Conservation (phyloP, 495 filamentous ascomycete genomes). For the Physcia stellaris region DNA sequence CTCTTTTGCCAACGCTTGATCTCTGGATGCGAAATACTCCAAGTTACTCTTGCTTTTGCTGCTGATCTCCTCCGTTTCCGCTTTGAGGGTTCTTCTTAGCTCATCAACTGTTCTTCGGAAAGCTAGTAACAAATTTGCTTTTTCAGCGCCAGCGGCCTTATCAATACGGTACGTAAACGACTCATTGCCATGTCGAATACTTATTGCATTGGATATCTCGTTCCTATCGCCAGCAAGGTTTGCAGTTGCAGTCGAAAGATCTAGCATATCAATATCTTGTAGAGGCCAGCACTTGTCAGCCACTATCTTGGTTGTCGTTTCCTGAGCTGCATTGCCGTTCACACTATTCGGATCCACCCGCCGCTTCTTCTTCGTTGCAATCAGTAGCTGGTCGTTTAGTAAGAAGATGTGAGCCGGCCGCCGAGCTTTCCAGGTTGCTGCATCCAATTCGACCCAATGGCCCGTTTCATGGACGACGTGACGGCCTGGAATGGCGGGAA, state of each 20-base stretch:
- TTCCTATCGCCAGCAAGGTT: slow-evolving; percentile 45
- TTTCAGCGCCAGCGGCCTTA: slow-evolving; percentile 58
- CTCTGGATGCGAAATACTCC: slow-evolving; percentile 63
- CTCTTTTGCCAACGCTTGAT: slow-evolving; percentile 58
- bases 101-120: slow-evolving; percentile 90
- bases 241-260: slow-evolving; percentile 50
- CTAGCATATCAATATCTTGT: slow-evolving; percentile 84
- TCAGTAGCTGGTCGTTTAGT: slow-evolving; percentile 85
- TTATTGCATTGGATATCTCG: slow-evolving; percentile 69
- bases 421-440: slow-evolving; percentile 85
- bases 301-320: slow-evolving; percentile 65
- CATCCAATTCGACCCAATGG: slow-evolving; percentile 90
- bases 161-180: slow-evolving; percentile 87
- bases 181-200: slow-evolving; percentile 76
- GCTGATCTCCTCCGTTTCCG: slow-evolving; percentile 69
- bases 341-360: slow-evolving; percentile 57
- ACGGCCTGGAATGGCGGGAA: slow-evolving; percentile 79
- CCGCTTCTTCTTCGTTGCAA: slow-evolving; percentile 84
- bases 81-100: slow-evolving; percentile 63
- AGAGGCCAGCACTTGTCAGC: slow-evolving; percentile 93
- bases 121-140: slow-evolving; percentile 63
- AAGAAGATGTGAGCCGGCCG: slow-evolving; percentile 78
- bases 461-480: slow-evolving; percentile 85
- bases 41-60: slow-evolving; percentile 67
- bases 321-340: slow-evolving; percentile 49